phyloP scores from a whole-genome alignment of 495 filamentous ascomycete species.

The Poronia punctata region DNA sequence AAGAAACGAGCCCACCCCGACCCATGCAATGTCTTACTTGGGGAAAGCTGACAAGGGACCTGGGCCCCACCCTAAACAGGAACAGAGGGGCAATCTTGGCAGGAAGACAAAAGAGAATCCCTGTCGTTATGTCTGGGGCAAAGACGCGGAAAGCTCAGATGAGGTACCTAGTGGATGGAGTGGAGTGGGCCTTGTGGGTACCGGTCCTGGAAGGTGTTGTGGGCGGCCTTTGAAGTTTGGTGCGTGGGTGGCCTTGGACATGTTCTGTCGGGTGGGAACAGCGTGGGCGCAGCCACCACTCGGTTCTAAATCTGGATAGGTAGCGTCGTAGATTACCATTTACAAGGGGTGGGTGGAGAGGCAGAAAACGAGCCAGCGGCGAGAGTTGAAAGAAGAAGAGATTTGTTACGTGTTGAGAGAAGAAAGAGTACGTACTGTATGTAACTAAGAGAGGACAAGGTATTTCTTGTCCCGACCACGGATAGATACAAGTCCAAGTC shows the following conservation, averaged over 20 bases:
- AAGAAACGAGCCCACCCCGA: conserved; percentile 24
- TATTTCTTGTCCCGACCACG: conserved; percentile 22
- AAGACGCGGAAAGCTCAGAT: conserved; percentile 42
- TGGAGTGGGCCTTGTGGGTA: conserved; percentile 16
- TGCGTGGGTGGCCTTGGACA: no score
- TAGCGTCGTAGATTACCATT: conserved; percentile 3
- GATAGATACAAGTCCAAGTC: conserved; percentile 20
- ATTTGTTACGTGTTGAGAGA: no score
- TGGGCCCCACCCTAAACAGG: conserved; percentile 18
- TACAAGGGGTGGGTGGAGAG: neutral
- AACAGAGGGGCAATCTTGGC: conserved; percentile 23
- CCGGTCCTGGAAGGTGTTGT: conserved; percentile 5
- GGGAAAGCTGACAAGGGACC: conserved; percentile 37
- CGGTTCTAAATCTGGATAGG: conserved; percentile 31
- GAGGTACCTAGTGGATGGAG: no score
- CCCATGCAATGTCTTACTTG: conserved; percentile 38
- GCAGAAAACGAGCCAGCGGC: neutral
- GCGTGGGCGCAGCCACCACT: conserved; percentile 28
- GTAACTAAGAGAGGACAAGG: conserved; percentile 9
- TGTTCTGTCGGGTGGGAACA: conserved; percentile 23
- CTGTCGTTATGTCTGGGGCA: conserved; percentile 44
- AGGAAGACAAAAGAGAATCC: conserved; percentile 16
- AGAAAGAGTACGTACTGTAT: neutral
- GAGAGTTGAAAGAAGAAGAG: no score
- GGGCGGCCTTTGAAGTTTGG: no score